These are phyloP conservation scores for Rhazya stricta DNA, from an alignment of 257 asterid species.

Conservation along the genomic window DNA sequence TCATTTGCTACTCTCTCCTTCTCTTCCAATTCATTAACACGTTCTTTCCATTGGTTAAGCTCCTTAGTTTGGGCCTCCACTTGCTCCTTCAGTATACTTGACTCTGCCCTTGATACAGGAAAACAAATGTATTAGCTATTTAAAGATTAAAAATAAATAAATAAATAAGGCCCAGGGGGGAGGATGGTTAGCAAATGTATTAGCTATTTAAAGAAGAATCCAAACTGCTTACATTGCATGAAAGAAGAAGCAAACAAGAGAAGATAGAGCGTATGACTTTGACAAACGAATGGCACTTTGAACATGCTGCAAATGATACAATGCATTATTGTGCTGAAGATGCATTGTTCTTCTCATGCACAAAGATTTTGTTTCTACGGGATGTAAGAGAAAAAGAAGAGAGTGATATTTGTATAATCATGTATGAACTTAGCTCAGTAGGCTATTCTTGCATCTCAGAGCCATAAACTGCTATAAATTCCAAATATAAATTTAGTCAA, in stretches of 20 bases:
- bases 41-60: slow-evolving; percentile 68
- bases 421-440: background rate
- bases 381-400: background rate
- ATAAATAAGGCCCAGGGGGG: too few species aligned
- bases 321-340: background rate
- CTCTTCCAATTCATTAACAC: slow-evolving; percentile 81
- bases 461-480: too few species aligned
- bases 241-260: background rate
- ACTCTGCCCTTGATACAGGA: slow-evolving; percentile 77
- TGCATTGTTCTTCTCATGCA: background rate
- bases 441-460: background rate
- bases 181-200: background rate
- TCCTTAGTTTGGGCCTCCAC: slow-evolving; percentile 78
- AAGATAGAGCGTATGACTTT: background rate
- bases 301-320: too few species aligned
- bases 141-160: too few species aligned
- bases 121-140: slow-evolving; percentile 11
- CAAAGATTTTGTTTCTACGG: background rate
- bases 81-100: slow-evolving; percentile 59
- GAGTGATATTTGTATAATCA: background rate
- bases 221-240: background rate
- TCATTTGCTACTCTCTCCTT: slow-evolving; percentile 93
- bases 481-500: background rate
- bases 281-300: background rate
- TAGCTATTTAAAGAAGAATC: background rate